Conservation (phyloP, 192 early-diverging fungal species). For the Coemansia sp. region DNA sequence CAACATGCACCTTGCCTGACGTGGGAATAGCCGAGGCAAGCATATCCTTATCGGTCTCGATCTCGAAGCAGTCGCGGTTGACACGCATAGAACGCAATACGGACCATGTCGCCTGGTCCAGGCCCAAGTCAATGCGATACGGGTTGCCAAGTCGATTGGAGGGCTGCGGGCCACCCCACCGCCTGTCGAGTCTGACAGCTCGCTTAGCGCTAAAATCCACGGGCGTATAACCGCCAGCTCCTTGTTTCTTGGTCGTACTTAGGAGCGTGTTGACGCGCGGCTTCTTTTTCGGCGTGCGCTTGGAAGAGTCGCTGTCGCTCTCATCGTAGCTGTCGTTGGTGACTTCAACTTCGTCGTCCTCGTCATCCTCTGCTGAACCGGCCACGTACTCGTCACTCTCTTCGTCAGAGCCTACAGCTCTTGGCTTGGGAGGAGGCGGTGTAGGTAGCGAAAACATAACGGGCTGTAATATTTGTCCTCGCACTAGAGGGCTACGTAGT, state of each 20-base stretch:
- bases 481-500: neutral
- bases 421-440: neutral
- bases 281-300: conserved; percentile 3
- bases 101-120: conserved; percentile 27
- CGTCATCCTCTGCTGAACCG: neutral
- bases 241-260: neutral
- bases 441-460: no score
- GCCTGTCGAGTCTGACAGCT: neutral
- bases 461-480: neutral
- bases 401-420: neutral
- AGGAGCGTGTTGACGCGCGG: neutral
- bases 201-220: neutral
- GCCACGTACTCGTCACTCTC: conserved; percentile 6
- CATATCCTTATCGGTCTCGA: conserved; percentile 10
- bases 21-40: neutral
- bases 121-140: conserved; percentile 31
- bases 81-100: conserved; percentile 16
- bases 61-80: neutral
- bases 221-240: neutral
- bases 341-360: neutral
- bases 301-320: neutral
- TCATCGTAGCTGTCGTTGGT: neutral
- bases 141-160: conserved; percentile 12
- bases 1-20: neutral
- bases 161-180: conserved; percentile 20